A percentile compares a stretch with the other conserved stretches of the same genome.
Evolutionary conservation across 2,329 filamentous ascomycete species (phyloP).

Genomic region (Trichoderma polysporum): DNA sequence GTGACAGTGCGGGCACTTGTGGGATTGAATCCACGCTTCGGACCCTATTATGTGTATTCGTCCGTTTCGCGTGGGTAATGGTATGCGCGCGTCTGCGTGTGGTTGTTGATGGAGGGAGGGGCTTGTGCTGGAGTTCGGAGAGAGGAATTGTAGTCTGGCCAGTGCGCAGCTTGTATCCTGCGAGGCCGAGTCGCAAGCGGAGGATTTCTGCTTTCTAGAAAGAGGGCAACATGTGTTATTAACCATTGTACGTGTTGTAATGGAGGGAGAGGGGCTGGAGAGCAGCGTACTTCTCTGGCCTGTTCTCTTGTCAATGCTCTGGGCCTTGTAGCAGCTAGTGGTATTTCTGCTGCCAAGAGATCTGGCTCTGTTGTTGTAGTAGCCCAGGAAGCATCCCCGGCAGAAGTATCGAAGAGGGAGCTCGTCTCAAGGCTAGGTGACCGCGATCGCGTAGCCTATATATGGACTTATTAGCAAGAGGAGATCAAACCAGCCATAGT

Average conservation of each 20-base stretch:
- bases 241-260: background rate
- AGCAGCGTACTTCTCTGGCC: slow-evolving; percentile 47
- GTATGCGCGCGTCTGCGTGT: slow-evolving; percentile 9
- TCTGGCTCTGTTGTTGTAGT: slow-evolving; percentile 54
- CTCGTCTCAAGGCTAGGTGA: slow-evolving; percentile 44
- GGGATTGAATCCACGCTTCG: background rate
- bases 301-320: slow-evolving; percentile 51
- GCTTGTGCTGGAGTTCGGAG: slow-evolving; percentile 51
- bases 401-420: slow-evolving; percentile 52
- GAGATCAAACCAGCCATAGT: background rate
- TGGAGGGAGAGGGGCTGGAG: background rate
- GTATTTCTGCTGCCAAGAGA: slow-evolving; percentile 12
- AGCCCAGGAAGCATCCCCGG: slow-evolving; percentile 47
- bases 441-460: slow-evolving; percentile 26
- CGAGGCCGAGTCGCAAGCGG: slow-evolving; percentile 66
- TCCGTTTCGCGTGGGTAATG: background rate
- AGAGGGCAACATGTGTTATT: background rate
- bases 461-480: background rate
- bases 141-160: slow-evolving; percentile 68
- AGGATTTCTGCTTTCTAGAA: slow-evolving; percentile 63
- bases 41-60: background rate
- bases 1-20: background rate
- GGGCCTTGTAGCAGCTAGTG: slow-evolving; percentile 22
- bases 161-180: slow-evolving; percentile 72
- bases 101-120: slow-evolving; percentile 27